Conservation (phyloP, 768 basidiomycete genomes). For the Termitomyces sp. region DNA sequence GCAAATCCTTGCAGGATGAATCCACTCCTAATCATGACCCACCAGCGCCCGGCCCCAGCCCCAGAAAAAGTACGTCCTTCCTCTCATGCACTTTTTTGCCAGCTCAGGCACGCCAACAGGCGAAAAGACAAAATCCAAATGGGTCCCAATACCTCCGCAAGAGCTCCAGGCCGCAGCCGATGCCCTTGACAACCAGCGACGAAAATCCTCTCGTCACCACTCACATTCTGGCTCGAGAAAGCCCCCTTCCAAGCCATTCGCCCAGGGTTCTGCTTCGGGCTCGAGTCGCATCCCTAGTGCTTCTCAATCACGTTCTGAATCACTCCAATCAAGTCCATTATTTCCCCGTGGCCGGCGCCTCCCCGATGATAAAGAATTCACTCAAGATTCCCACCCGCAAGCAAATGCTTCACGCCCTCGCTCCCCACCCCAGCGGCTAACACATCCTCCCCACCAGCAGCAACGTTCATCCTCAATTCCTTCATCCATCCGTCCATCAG, state of each 20-base stretch:
- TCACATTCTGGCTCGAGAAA: constrained; percentile 11
- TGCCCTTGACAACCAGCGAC: constrained; percentile 18
- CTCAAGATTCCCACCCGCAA: constrained; percentile 10
- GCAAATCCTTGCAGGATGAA: constrained; percentile 25
- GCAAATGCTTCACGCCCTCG: not conserved
- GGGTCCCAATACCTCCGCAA: constrained; percentile 54
- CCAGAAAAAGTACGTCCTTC: constrained; percentile 25
- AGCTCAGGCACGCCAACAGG: constrained; percentile 20
- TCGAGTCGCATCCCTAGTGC: constrained; percentile 21
- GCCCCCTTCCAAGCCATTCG: not conserved
- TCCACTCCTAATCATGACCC: not conserved
- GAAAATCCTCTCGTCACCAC: constrained; percentile 7
- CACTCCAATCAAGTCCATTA: constrained; percentile 48
- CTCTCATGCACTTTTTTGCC: not conserved
- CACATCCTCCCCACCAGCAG: not conserved
- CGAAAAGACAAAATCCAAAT: constrained; percentile 61
- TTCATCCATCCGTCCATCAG: not conserved
- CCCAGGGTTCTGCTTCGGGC: constrained; percentile 6
- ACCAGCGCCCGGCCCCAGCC: constrained; percentile 7
- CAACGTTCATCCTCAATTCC: not conserved
- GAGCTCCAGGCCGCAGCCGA: constrained; percentile 55
- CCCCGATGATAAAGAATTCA: constrained; percentile 27
- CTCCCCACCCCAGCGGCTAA: not conserved
- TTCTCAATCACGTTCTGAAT: constrained; percentile 42
- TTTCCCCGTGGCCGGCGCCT: constrained; percentile 36